These are phyloP conservation scores for Stachybotrys chartarum DNA, from an alignment of 2,329 filamentous ascomycete species.

Conservation along the genomic window DNA sequence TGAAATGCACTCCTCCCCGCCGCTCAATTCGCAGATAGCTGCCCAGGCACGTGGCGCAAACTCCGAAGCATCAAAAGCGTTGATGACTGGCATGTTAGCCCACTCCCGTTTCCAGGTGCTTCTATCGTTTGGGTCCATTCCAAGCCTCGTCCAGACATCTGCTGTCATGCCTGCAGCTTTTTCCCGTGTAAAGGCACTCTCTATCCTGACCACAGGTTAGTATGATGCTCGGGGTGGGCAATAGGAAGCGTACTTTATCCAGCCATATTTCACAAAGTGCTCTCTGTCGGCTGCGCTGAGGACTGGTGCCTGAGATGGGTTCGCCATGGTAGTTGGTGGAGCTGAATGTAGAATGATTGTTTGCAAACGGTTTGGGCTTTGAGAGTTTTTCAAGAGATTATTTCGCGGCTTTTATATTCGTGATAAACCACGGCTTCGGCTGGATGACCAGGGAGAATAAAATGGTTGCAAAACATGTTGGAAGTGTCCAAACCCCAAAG, in stretches of 20 bases:
- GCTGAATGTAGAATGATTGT: too few relatives aligned
- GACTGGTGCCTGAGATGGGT: not conserved
- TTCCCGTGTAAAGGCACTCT: slow-evolving; percentile 22
- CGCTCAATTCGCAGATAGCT: slow-evolving; percentile 59
- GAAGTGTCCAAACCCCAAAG: too few relatives aligned
- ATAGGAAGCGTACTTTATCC: not conserved
- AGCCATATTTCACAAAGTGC: not conserved
- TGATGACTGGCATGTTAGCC: slow-evolving; percentile 58
- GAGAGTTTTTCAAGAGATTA: too few relatives aligned
- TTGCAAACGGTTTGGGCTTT: too few relatives aligned
- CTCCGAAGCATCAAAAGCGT: slow-evolving; percentile 39
- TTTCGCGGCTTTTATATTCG: too few relatives aligned
- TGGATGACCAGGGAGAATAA: too few relatives aligned
- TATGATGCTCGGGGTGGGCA: not conserved
- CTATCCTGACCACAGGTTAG: not conserved
- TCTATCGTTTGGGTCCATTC: slow-evolving; percentile 56
- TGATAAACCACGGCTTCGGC: too few relatives aligned
- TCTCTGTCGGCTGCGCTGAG: not conserved
- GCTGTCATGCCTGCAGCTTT: slow-evolving; percentile 24
- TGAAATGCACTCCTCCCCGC: slow-evolving; percentile 49
- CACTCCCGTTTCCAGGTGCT: slow-evolving; percentile 56
- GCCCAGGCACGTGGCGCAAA: slow-evolving; percentile 61
- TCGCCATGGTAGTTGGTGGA: not conserved
- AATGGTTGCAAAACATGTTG: too few relatives aligned
- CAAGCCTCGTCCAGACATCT: slow-evolving; percentile 57